These are phyloP conservation scores for Amanita brunnescens DNA, from an alignment of 768 basidiomycete genomes.

Conservation along the genomic window DNA sequence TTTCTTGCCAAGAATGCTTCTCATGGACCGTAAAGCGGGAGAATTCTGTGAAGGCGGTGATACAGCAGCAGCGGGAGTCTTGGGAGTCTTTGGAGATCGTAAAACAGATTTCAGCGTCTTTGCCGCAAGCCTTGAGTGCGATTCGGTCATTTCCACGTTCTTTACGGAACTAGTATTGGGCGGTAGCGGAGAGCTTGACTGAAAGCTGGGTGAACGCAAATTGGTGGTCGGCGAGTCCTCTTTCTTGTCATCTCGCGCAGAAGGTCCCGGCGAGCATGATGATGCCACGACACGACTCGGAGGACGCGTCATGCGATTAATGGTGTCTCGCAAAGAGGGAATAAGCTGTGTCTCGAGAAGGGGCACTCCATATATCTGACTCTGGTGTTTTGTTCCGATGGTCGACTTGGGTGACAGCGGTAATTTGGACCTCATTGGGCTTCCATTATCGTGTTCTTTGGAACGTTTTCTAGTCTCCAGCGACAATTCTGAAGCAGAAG, in stretches of 20 bases:
- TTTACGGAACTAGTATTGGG: conserved; percentile 10
- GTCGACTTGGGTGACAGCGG: conserved; percentile 9
- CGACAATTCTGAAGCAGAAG: conserved; percentile 10
- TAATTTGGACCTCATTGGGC: conserved; percentile 7
- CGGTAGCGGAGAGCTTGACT: conserved; percentile 8
- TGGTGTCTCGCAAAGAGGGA: conserved; percentile 63
- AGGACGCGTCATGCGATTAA: conserved; percentile 63
- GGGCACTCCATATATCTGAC: conserved; percentile 44
- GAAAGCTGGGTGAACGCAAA: background rate
- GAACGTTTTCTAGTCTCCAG: background rate
- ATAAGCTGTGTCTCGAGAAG: conserved; percentile 56
- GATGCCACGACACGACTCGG: conserved; percentile 24
- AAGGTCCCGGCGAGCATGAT: conserved; percentile 3
- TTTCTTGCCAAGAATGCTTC: conserved; percentile 22
- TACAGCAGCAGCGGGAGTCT: conserved; percentile 10
- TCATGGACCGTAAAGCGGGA: conserved; percentile 21
- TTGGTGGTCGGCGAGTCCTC: background rate
- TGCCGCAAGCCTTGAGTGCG: conserved; percentile 22
- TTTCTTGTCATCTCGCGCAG: conserved; percentile 2
- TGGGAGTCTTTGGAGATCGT: conserved; percentile 25
- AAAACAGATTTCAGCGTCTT: conserved; percentile 32
- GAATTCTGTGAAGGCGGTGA: background rate
- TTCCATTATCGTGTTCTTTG: conserved; percentile 4
- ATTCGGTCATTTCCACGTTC: conserved; percentile 17
- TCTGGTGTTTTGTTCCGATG: conserved; percentile 24